Conservation (phyloP, 108 stramenopile genomes). For the Conticribra weissflogii region DNA sequence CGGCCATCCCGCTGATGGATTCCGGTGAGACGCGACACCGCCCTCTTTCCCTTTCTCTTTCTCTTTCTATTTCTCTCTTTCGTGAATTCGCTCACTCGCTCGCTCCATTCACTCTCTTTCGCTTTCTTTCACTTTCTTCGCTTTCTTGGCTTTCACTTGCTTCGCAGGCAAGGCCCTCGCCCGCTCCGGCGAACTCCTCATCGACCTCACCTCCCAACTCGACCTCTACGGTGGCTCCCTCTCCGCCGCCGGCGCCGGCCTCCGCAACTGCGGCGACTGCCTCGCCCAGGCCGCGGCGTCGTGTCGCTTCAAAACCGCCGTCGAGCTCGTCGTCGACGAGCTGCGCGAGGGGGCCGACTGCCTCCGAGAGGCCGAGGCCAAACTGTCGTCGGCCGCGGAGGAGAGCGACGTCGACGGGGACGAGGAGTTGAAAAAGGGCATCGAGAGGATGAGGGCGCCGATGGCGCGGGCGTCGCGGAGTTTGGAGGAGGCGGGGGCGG, state of each 20-base stretch:
- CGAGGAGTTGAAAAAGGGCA: conserved; percentile 26
- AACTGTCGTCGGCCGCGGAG: conserved; percentile 48
- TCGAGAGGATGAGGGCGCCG: conserved; percentile 26
- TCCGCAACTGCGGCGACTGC: conserved; percentile 77
- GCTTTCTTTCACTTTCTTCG: no score
- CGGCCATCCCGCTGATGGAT: conserved; percentile 74
- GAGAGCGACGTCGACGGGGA: conserved; percentile 61
- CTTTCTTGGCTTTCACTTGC: no score
- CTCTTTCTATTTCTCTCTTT: neutral
- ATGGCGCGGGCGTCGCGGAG: conserved; percentile 14
- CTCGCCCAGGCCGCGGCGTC: conserved; percentile 85
- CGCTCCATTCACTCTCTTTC: no score
- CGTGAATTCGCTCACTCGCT: neutral
- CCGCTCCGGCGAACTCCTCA: conserved; percentile 75
- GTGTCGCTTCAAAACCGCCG: conserved; percentile 78
- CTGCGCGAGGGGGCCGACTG: conserved; percentile 79
- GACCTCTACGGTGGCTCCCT: conserved; percentile 76
- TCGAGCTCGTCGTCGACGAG: conserved; percentile 79
- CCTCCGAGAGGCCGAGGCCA: conserved; percentile 54
- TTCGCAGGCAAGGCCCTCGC: conserved; percentile 69
- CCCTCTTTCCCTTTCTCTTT: no score
- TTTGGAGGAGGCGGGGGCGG: conserved; percentile 64
- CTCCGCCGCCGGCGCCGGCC: conserved; percentile 67
- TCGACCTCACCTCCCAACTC: conserved; percentile 59
- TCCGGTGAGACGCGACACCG: conserved; percentile 43